phyloP scores from a whole-genome alignment of 495 filamentous ascomycete genomes.

The Penicillium silybi region DNA sequence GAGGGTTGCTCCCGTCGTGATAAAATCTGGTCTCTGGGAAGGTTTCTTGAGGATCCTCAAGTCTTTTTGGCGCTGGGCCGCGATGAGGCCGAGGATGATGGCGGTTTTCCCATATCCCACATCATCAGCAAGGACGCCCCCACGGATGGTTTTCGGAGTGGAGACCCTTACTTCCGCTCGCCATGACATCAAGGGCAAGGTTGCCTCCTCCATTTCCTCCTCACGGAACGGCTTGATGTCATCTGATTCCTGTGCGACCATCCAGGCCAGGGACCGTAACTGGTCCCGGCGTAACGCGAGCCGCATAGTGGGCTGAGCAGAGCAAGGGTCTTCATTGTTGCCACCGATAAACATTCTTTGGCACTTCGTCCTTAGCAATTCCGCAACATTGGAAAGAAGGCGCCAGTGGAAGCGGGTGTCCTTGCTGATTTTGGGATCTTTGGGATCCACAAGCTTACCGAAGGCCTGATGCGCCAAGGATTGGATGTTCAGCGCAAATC shows the following conservation, averaged over 20 bases:
- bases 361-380: conserved; percentile 26
- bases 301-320: conserved; percentile 34
- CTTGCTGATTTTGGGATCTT: conserved; percentile 3
- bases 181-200: conserved; percentile 54
- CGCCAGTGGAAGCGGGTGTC: conserved; percentile 43
- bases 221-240: conserved; percentile 50
- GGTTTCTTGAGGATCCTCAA: not conserved
- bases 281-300: conserved; percentile 51
- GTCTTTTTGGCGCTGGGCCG: conserved; percentile 34
- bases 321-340: conserved; percentile 40
- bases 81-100: conserved; percentile 63
- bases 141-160: conserved; percentile 42
- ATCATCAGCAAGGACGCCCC: conserved; percentile 72
- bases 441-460: conserved; percentile 26
- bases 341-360: conserved; percentile 36
- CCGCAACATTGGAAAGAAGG: conserved; percentile 44
- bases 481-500: conserved; percentile 51
- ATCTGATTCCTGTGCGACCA: conserved; percentile 55
- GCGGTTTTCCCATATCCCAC: conserved; percentile 84
- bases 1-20: conserved; percentile 61
- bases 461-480: conserved; percentile 55
- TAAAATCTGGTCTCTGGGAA: conserved; percentile 24
- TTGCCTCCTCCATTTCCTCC: conserved; percentile 65
- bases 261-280: conserved; percentile 61
- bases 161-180: conserved; percentile 55